phyloP scores from a whole-genome alignment of 805 yeast species.

The Peterozyma xylosa region DNA sequence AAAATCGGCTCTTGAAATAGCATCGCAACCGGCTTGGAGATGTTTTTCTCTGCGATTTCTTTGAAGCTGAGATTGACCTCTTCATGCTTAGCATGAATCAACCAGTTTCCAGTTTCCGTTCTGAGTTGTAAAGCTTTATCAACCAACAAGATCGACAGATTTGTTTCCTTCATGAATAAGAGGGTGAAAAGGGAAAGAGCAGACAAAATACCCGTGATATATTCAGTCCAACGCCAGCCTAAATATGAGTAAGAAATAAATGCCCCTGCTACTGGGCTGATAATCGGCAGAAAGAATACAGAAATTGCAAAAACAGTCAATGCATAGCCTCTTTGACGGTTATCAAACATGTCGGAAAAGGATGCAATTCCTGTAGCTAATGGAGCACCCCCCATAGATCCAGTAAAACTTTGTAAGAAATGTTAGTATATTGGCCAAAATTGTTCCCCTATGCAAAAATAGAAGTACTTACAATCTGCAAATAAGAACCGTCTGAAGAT shows the following conservation, averaged over 20 bases:
- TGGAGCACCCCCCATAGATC: slow-evolving; percentile 79
- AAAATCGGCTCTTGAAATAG: slow-evolving; percentile 65
- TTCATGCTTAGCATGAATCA: slow-evolving; percentile 73
- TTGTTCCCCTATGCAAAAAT: no score
- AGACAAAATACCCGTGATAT: slow-evolving; percentile 59
- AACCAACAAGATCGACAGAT: slow-evolving; percentile 59
- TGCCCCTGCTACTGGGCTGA: slow-evolving; percentile 76
- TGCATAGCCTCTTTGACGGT: slow-evolving; percentile 66
- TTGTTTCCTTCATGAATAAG: slow-evolving; percentile 53
- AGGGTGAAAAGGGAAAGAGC: slow-evolving; percentile 31
- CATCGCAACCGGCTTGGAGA: slow-evolving; percentile 65
- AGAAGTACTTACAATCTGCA: slow-evolving; percentile 52
- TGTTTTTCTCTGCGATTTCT: slow-evolving; percentile 55
- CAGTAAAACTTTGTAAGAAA: slow-evolving; percentile 38
- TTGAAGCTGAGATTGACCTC: slow-evolving; percentile 44
- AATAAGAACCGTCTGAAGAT: slow-evolving; percentile 68
- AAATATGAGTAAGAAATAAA: slow-evolving; percentile 53
- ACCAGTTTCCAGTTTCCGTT: slow-evolving; percentile 73
- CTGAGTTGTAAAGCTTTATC: slow-evolving; percentile 58
- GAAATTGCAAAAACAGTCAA: slow-evolving; percentile 63
- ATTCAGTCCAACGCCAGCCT: slow-evolving; percentile 83
- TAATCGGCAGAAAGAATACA: slow-evolving; percentile 72
- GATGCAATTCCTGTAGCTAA: slow-evolving; percentile 82
- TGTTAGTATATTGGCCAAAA: no score
- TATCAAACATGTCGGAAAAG: slow-evolving; percentile 74